Evolutionary conservation across 345 rosid species (phyloP), one percentile per base, ranked within the genome.

Genomic region (Sisymbrium altissimum): DNA sequence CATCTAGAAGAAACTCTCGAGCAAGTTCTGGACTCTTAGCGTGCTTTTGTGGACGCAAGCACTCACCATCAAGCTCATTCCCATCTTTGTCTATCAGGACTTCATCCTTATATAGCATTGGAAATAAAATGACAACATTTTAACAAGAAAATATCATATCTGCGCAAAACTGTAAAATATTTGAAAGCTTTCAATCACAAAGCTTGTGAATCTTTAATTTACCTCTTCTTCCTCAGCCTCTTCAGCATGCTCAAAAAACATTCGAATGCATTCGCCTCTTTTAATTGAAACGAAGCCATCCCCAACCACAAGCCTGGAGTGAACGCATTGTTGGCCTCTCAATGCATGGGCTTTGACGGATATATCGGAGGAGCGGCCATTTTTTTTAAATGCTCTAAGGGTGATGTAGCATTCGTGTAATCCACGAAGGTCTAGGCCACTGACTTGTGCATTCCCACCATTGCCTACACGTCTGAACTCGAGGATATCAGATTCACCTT

Each of bases 11-110:
- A 86, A 95, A 95, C 81, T 95, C 99, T 81, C 99, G 91, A 80
- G 99, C 99, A 83, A 92, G 99, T 83, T 95, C 99, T 67, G 97
- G 97, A 88, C 97, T 95, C 88, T 95, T 95, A 50, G 97, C 99
- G 77, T 95, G 99, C 84, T 95, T 90, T 78, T 95, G 99, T 38
- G 99, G 97, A 80, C 96, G 97, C 70, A 86, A 87, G 83, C 98
- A 91, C 74, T 95, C 97, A 64, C 90, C 97, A 86, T 95, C 99
- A 52, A 95, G 84, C 72, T 92, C 99, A 85, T 88, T 92, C 67
- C 96, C 97, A 27, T 95, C 99, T 86, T 81, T 87, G 81, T 95
- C 99, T 83, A 90, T 67, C 83, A 95, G 86, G 75, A 86, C 91
- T 84, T 95, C 99, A 83, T 90, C 97, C 99, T 94, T 79, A 70